These are phyloP conservation scores for Actinomortierella ambigua DNA, from an alignment of 371 early-diverging fungal species.

Conservation along the genomic window DNA sequence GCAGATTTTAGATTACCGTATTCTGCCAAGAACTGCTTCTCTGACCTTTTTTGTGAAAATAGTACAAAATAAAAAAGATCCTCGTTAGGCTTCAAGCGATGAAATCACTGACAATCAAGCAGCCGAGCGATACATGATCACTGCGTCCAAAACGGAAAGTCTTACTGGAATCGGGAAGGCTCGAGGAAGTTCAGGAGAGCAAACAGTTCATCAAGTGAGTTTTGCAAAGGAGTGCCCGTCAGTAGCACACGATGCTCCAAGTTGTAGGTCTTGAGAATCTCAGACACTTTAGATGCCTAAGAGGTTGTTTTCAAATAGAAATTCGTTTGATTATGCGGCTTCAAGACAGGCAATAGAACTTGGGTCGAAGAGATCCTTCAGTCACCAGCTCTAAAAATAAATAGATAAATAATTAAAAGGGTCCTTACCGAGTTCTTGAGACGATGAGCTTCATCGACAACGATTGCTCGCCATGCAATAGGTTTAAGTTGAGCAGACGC, in stretches of 20 bases:
- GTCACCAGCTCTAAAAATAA: not conserved
- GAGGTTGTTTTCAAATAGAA: not conserved
- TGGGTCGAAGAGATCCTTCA: not conserved
- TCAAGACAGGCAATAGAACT: not conserved
- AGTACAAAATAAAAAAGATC: not conserved
- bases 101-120: slow-evolving; percentile 6
- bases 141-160: slow-evolving; percentile 10
- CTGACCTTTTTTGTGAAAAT: slow-evolving; percentile 48
- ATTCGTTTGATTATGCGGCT: not conserved
- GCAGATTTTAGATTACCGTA: slow-evolving; percentile 78
- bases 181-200: slow-evolving; percentile 92
- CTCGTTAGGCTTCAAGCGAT: slow-evolving; percentile 6
- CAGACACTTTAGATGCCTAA: slow-evolving; percentile 68
- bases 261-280: slow-evolving; percentile 65
- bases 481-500: slow-evolving; percentile 74
- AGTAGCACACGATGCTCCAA: slow-evolving; percentile 80
- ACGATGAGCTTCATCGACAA: slow-evolving; percentile 97
- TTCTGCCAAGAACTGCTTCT: slow-evolving; percentile 74
- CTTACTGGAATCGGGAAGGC: slow-evolving; percentile 72
- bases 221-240: slow-evolving; percentile 94
- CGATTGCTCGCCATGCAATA: slow-evolving; percentile 82
- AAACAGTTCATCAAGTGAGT: slow-evolving; percentile 92
- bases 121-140: too few relatives aligned
- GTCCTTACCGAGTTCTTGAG: slow-evolving; percentile 83
- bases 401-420: not conserved